Evolutionary conservation across 345 rosid species (phyloP).

Genomic region (Bruguiera sexangula): DNA sequence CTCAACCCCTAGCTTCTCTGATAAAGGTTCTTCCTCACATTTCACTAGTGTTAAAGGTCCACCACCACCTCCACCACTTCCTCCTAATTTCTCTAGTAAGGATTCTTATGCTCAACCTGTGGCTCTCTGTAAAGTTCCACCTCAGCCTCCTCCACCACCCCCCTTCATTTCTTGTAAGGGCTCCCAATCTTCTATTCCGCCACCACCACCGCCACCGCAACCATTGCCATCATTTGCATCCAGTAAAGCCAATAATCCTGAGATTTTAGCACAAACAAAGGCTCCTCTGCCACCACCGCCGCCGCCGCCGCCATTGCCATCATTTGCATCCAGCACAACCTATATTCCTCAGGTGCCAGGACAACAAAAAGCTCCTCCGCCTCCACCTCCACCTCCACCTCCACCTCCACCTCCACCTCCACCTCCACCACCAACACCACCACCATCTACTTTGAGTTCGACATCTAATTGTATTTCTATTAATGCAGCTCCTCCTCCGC

Average conservation of each 20-base stretch:
- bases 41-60: slow-evolving; percentile 2
- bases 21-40: slow-evolving; percentile 6
- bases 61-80: slow-evolving; percentile 22
- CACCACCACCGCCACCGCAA: slow-evolving; percentile 22
- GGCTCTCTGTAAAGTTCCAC: slow-evolving; percentile 1
- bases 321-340: slow-evolving; percentile 15
- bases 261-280: background rate
- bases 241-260: background rate
- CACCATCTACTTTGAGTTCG: slow-evolving; percentile 12
- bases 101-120: slow-evolving; percentile 1
- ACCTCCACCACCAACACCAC: background rate
- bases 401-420: background rate
- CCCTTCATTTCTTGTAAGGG: slow-evolving; percentile 19
- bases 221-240: slow-evolving; percentile 25
- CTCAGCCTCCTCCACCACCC: slow-evolving; percentile 32
- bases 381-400: slow-evolving; percentile 8
- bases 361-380: background rate
- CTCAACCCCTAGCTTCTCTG: slow-evolving; percentile 20
- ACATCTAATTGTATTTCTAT: slow-evolving; percentile 25
- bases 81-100: slow-evolving; percentile 4
- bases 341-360: background rate
- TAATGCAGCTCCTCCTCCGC: slow-evolving; percentile 29
- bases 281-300: slow-evolving; percentile 36
- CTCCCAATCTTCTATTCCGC: slow-evolving; percentile 10
- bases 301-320: slow-evolving; percentile 29